These are phyloP conservation scores for Rosa persica DNA, from an alignment of 306 rosid genomes.

Conservation along the genomic window DNA sequence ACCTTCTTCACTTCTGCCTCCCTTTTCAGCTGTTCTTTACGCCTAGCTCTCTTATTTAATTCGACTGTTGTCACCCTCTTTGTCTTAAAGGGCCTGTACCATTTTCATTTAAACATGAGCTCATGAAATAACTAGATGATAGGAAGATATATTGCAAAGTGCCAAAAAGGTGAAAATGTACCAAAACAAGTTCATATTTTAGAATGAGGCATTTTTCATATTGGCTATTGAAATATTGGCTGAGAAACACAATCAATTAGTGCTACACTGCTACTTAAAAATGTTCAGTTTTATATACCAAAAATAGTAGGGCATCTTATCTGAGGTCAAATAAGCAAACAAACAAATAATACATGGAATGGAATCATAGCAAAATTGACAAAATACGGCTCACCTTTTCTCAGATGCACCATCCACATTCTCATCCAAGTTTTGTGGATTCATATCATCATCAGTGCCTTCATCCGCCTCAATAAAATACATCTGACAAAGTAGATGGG, in stretches of 20 bases:
- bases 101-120: slow-evolving; percentile 29
- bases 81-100: slow-evolving; percentile 48
- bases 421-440: slow-evolving; percentile 45
- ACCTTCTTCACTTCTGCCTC: slow-evolving; percentile 58
- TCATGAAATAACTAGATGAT: not conserved
- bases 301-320: not conserved
- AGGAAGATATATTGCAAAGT: not conserved
- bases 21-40: slow-evolving; percentile 57
- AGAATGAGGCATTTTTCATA: not conserved
- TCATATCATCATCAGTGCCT: slow-evolving; percentile 57
- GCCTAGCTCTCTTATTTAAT: slow-evolving; percentile 72
- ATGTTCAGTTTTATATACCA: not conserved
- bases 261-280: not conserved
- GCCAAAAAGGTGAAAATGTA: not conserved
- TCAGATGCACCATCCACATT: slow-evolving; percentile 47
- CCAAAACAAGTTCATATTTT: slow-evolving; percentile 6
- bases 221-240: not conserved
- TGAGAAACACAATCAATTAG: not conserved
- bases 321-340: not conserved
- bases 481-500: slow-evolving; percentile 44
- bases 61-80: slow-evolving; percentile 72
- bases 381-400: slow-evolving; percentile 46
- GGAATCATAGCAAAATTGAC: not conserved
- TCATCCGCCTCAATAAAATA: slow-evolving; percentile 77
- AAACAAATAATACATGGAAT: not conserved